Percentiles rank a stretch among this genome's conserved stretches.
phyloP scores from a whole-genome alignment of 2,329 filamentous ascomycete species.

The Phyllosticta citrichinensis region DNA sequence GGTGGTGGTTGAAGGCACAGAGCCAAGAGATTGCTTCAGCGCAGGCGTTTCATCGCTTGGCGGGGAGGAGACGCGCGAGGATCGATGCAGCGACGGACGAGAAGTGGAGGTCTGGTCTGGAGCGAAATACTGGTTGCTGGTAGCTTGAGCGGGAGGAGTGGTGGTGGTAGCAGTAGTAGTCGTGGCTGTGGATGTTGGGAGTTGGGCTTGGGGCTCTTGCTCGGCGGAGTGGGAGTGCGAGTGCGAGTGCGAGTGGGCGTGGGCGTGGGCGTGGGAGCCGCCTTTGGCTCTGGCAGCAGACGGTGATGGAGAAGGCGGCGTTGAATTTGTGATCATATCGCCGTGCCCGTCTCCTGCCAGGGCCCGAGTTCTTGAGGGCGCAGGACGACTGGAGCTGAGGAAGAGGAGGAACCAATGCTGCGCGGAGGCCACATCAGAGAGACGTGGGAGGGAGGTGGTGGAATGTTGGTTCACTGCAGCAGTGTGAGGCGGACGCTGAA shows the following conservation, averaged over 20 bases:
- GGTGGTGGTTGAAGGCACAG: not conserved
- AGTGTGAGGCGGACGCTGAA: constrained; percentile 3
- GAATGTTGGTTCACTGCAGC: no score
- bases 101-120: constrained; percentile 14
- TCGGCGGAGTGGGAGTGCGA: not conserved
- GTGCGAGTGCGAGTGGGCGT: no score
- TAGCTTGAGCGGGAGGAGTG: constrained; percentile 11
- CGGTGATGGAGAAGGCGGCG: constrained; percentile 5
- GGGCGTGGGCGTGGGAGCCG: not conserved
- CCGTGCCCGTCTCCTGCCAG: constrained; percentile 11
- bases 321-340: constrained; percentile 10
- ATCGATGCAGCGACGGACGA: constrained; percentile 22
- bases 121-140: not conserved
- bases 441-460: not conserved
- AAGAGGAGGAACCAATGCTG: constrained; percentile 8
- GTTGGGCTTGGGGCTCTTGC: not conserved
- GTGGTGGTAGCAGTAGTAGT: constrained; percentile 2
- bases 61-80: constrained; percentile 14
- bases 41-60: constrained; percentile 8
- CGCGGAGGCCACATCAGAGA: constrained; percentile 9
- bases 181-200: not conserved
- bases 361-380: constrained; percentile 5
- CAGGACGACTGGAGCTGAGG: constrained; percentile 9
- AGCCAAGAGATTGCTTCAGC: not conserved
- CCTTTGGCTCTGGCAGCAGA: not conserved